These are phyloP conservation scores for Leccinum aurantiacum DNA, from an alignment of 768 basidiomycete genomes.

Conservation along the genomic window DNA sequence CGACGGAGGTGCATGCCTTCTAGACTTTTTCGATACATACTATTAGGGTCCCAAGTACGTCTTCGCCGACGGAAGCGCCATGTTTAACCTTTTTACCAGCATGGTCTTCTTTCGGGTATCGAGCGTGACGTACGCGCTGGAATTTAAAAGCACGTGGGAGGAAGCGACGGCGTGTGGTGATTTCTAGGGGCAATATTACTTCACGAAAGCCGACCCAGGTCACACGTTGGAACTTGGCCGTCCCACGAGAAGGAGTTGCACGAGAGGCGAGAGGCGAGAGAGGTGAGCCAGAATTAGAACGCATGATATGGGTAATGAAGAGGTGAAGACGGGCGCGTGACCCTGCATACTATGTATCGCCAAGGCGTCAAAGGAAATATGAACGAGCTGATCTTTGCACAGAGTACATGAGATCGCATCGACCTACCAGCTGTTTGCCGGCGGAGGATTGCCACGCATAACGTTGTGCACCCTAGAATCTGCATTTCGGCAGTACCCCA, in stretches of 20 bases:
- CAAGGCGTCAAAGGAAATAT: background rate
- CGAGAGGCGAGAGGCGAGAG: background rate
- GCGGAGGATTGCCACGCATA: background rate
- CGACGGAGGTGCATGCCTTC: background rate
- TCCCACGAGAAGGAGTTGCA: background rate
- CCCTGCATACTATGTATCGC: background rate
- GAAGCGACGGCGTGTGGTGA: background rate
- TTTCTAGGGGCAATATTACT: background rate
- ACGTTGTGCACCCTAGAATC: background rate
- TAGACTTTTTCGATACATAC: background rate
- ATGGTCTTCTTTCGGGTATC: background rate
- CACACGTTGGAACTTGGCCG: background rate
- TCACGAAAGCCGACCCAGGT: background rate
- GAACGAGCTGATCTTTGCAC: background rate
- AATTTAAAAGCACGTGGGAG: background rate
- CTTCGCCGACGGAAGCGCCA: background rate
- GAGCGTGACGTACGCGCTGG: conserved; percentile 8
- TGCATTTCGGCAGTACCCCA: background rate
- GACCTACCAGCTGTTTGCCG: background rate
- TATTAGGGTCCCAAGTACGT: no score
- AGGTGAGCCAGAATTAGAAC: background rate
- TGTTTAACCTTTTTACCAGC: conserved; percentile 9
- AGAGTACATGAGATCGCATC: background rate
- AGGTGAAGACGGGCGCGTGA: background rate
- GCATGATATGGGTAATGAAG: background rate